A percentile compares a stretch with the other conserved stretches of the same genome.
Conservation (phyloP, 2,329 filamentous ascomycete species). For the Penicillium glabrum region DNA sequence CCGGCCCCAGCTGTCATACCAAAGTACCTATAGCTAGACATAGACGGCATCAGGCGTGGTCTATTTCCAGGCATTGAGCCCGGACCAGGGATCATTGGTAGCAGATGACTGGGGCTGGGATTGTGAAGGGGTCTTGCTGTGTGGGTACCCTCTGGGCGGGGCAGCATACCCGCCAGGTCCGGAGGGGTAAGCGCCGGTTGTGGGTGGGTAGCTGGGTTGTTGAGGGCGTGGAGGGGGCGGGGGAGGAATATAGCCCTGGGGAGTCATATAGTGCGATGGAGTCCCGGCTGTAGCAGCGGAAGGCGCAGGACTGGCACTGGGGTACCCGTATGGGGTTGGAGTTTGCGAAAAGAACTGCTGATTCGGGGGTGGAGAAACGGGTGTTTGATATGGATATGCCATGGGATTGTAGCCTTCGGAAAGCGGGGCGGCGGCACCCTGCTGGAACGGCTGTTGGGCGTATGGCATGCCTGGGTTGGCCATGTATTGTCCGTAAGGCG, state of each 20-base stretch:
- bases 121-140: constrained; percentile 39
- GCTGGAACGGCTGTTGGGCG: constrained; percentile 36
- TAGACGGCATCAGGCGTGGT: neutral
- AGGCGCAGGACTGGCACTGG: constrained; percentile 33
- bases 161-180: constrained; percentile 57
- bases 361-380: constrained; percentile 44
- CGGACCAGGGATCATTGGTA: constrained; percentile 65
- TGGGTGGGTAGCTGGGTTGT: constrained; percentile 42
- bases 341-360: constrained; percentile 40
- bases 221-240: constrained; percentile 67
- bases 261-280: constrained; percentile 47
- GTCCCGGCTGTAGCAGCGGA: constrained; percentile 30
- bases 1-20: neutral
- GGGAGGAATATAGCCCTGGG: constrained; percentile 65
- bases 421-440: constrained; percentile 43
- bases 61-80: constrained; percentile 68
- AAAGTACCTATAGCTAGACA: neutral
- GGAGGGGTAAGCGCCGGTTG: constrained; percentile 53
- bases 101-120: constrained; percentile 28
- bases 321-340: constrained; percentile 36
- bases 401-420: constrained; percentile 52
- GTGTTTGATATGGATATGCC: constrained; percentile 47
- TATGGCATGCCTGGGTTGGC: constrained; percentile 27
- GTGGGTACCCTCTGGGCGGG: constrained; percentile 45
- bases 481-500: constrained; percentile 38